Base-by-base conservation (phyloP, 306 rosid species). In the Lagenaria siceraria region DNA sequence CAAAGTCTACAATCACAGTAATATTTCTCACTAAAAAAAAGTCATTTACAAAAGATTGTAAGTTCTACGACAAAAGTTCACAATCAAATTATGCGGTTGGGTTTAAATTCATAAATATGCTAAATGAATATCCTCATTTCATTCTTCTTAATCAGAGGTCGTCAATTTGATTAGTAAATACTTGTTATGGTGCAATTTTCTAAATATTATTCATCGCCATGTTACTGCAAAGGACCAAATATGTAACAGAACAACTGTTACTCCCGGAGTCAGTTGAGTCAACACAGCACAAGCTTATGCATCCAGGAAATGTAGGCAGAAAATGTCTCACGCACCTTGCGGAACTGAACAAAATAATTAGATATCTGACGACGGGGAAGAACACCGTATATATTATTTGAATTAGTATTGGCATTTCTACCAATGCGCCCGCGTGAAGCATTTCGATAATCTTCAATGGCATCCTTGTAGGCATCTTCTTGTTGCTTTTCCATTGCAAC, bases 291-390 rank as follows among this genome's bases (percentile, higher is more conserved):
- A 40, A 66, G 12, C 19, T 40, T 21, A 36, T n/a, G 22, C 27
- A 25, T 46, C 14, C 38, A 48, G 48, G 14, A 73, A 53, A 77
- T 40, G 59, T 77, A 74, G 79, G 80, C 78, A 60, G n/a, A 55
- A 82, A 59, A 43, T 38, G 56, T 25, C 68, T 42, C 17, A 54
- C 68, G 74, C 80, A 95, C 98, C 98, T 95, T 95, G 79, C 96
- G 97, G 36, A 95, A 95, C 86, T 95, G 98, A 84, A 95, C 95
- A 84, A 95, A 95, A 79, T 95, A 92, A 83, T 92, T 95, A 81
- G 93, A 92, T 76, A 95, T 90, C 77, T 95, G 98, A 53, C 96
- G 88, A 51, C 86, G 86, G 25, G 97, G 97, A 84, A 95, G 82
- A 80, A 82, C 82, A 79, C 78, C 80, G 77, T 83, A 69, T 60